Base-by-base conservation (phyloP, 2,329 filamentous ascomycete species). In the Laburnicola sp. region DNA sequence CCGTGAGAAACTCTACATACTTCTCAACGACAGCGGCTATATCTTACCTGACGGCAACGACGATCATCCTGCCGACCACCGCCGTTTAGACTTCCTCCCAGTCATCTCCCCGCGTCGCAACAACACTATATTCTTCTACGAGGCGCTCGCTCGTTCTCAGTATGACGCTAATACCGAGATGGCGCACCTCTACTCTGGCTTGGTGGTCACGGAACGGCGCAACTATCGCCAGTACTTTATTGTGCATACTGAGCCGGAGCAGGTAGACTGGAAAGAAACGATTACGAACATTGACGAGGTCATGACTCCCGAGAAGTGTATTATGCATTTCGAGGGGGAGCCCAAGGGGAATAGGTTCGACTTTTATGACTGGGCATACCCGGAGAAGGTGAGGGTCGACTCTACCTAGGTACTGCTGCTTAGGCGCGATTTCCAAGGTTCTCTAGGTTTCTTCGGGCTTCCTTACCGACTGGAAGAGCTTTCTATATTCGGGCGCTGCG, bases 211-310 rank as follows among this genome's bases (percentile, higher is more conserved):
- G 4, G 58, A 63, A 3, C 39, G 61, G 48, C 59, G 62, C 5
- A 44, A 59, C 30, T 71, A 70, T 42, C 68, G 69, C 11, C 62
- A 68, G 4, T 67, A 62, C 49, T 69, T 58, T 36, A 56, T 72
- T 1, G 67, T 71, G 3, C 69, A 72, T 22, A 65, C 65, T 0
- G 56, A 68, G n/a, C 57, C 66, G 1, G 28, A 42, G 1, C 54
- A 57, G 3, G 23, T 43, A 3, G 50, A 58, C 8, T 72, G 68
- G 68, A 61, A 55, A 36, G 28, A 60, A 2, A 48, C 57, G 10
- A 60, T 63, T 2, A 55, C 60, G 9, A 64, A 57, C 8, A 60
- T 72, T 22, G 59, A 59, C 2, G 64, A 63, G 30, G 56, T 72
- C 21, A 61, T 72, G 5, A 67, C 62, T 3, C 67, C 67, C 2